Conservation (phyloP, 768 basidiomycete genomes). For the Boletus pseudopeckii region DNA sequence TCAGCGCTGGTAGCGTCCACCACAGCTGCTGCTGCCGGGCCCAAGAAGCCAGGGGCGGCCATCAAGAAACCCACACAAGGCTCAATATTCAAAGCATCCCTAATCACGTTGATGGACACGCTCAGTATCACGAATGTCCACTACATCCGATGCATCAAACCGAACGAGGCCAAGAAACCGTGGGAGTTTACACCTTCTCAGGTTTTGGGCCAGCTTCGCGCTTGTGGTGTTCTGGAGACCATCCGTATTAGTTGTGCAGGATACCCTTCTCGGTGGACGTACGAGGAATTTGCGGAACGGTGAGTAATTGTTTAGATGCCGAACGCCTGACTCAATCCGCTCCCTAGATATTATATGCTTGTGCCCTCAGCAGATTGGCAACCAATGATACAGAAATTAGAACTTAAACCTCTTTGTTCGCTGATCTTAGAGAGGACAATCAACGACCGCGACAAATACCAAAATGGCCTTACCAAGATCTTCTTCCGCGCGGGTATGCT, state of each 20-base stretch:
- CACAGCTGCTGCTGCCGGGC: slow-evolving; percentile 35
- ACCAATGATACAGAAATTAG: slow-evolving; percentile 76
- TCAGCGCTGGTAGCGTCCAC: slow-evolving; percentile 60
- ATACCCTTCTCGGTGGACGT: slow-evolving; percentile 97
- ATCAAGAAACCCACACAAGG: slow-evolving; percentile 95
- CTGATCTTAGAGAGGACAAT: slow-evolving; percentile 84
- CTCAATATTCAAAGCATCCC: slow-evolving; percentile 95
- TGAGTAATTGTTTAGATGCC: slow-evolving; percentile 36
- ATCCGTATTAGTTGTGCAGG: slow-evolving; percentile 99
- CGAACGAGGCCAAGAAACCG: slow-evolving; percentile 92
- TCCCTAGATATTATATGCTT: slow-evolving; percentile 90
- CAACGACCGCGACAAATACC: slow-evolving; percentile 94
- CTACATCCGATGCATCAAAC: slow-evolving; percentile 99
- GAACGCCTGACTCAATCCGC: slow-evolving; percentile 18
- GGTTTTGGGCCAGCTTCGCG: slow-evolving; percentile 90
- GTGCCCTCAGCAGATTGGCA: slow-evolving; percentile 85
- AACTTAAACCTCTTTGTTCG: slow-evolving; percentile 77
- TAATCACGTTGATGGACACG: slow-evolving; percentile 95
- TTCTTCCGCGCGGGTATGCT: slow-evolving; percentile 99
- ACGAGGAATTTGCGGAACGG: slow-evolving; percentile 98
- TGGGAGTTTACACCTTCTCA: slow-evolving; percentile 98
- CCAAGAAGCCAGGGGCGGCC: slow-evolving; percentile 64
- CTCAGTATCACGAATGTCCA: slow-evolving; percentile 97
- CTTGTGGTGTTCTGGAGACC: slow-evolving; percentile 98
- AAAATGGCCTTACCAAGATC: slow-evolving; percentile 95